These are phyloP conservation scores for Albifimbria verrucaria DNA, from an alignment of 2,329 filamentous ascomycete genomes.

Conservation along the genomic window DNA sequence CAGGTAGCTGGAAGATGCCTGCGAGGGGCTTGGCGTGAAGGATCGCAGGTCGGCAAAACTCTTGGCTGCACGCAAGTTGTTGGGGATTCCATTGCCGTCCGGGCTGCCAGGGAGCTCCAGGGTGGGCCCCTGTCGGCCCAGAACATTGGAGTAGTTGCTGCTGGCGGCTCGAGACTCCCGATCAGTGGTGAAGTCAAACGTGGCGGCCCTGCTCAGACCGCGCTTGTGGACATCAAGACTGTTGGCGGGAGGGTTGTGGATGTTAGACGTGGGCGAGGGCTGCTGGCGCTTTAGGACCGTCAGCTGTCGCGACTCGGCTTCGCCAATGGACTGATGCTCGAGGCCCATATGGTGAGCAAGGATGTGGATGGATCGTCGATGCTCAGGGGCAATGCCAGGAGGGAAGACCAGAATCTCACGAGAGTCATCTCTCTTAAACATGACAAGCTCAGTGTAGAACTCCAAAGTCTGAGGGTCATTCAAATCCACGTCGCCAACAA, in stretches of 20 bases:
- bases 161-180: slow-evolving; percentile 63
- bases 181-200: slow-evolving; percentile 88
- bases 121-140: slow-evolving; percentile 81
- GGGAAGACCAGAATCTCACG: slow-evolving; percentile 85
- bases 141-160: slow-evolving; percentile 66
- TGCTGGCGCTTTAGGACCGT: slow-evolving; percentile 75
- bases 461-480: slow-evolving; percentile 86
- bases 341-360: slow-evolving; percentile 93
- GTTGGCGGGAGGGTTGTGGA: slow-evolving; percentile 60
- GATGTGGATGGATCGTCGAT: slow-evolving; percentile 88
- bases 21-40: slow-evolving; percentile 91
- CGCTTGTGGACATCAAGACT: slow-evolving; percentile 76
- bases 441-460: slow-evolving; percentile 84
- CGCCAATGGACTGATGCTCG: slow-evolving; percentile 85
- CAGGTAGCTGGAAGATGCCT: slow-evolving; percentile 74
- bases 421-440: slow-evolving; percentile 78
- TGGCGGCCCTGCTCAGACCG: slow-evolving; percentile 88
- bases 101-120: slow-evolving; percentile 83
- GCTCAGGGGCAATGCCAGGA: slow-evolving; percentile 71
- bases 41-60: slow-evolving; percentile 94
- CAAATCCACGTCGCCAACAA: slow-evolving; percentile 69
- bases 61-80: slow-evolving; percentile 88
- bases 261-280: slow-evolving; percentile 46
- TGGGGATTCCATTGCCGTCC: slow-evolving; percentile 58
- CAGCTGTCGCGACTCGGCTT: slow-evolving; percentile 82